Evolutionary conservation across 1,139 yeast species (phyloP), one percentile per base, ranked within the genome.

Genomic region (Pichiaceae sp.): DNA sequence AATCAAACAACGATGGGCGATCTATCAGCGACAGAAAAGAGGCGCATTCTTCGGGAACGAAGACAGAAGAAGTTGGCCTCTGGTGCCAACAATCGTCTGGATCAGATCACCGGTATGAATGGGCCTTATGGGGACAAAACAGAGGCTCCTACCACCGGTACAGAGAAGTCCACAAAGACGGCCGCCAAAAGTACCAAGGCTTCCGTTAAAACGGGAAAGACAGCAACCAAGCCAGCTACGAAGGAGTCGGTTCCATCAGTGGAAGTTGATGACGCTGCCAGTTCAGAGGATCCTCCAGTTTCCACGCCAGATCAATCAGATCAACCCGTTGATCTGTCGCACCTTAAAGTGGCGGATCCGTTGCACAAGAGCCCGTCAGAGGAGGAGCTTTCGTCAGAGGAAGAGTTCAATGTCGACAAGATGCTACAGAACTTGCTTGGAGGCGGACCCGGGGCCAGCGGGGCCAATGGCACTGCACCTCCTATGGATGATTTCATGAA

Each of bases 31-130:
- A 80, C 76, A 32, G 89, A 81, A 49, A 78, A 75, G 59, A 72
- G 78, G 48, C 63, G 66, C 40, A 49, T 77, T 21, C 59, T 80
- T 29, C 68, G 87, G 42, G 87, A 81, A 52, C 69, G 86, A 52
- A 67, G 89, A 47, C 80, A 76, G 36, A 81, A 83, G 46, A 80
- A 78, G 55, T 70, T 81, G 66, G 80, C 82, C 3, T 78, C 80
- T 3, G 68, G 69, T 34, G 81, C 78, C 17, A 53, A 72, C 3
- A 65, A 66, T 15, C 63, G 91, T 41, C 58, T 81, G 49, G 74
- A 71, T 44, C 70, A 62, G 40, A 71, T 71, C 43, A 62, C 70
- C 1, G 72, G 72, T 1, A 59, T 59, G 6, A 48, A 54, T 20
- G 57, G 55, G 30, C 24, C 24, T 21, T 7, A 7, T 21, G 7